Evolutionary conservation across 768 basidiomycete genomes (phyloP).

Genomic region (Astraeus odoratus): DNA sequence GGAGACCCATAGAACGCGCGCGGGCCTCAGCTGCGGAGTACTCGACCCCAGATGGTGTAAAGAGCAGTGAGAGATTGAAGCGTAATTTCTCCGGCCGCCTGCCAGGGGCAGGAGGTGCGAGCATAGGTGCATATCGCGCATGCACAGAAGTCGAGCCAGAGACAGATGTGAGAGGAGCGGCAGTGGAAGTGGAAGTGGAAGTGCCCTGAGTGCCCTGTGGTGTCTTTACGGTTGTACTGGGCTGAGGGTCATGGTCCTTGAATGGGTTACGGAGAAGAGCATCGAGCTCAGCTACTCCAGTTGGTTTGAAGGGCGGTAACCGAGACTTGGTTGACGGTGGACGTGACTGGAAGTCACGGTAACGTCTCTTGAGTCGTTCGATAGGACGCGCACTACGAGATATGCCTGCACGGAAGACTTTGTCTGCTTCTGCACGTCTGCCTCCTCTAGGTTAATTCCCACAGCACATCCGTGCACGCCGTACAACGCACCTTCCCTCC

Average conservation of each 20-base stretch:
- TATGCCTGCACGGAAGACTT: slow-evolving; percentile 77
- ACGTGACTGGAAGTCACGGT: slow-evolving; percentile 70
- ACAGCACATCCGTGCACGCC: slow-evolving; percentile 4
- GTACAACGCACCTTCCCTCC: slow-evolving; percentile 59
- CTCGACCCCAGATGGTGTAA: slow-evolving; percentile 72
- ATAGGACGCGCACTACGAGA: slow-evolving; percentile 73
- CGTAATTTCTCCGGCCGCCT: slow-evolving; percentile 67
- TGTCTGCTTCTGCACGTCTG: slow-evolving; percentile 74
- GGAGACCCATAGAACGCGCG: slow-evolving; percentile 72
- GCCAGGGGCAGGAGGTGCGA: slow-evolving; percentile 59
- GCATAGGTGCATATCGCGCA: slow-evolving; percentile 63
- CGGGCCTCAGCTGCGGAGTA: slow-evolving; percentile 83
- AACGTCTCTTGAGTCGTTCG: slow-evolving; percentile 75
- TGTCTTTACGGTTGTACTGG: slow-evolving; percentile 26
- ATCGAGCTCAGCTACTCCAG: slow-evolving; percentile 21
- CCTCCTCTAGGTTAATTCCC: slow-evolving; percentile 3
- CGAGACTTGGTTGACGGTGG: slow-evolving; percentile 24
- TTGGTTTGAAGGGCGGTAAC: slow-evolving; percentile 17
- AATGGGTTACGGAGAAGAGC: slow-evolving; percentile 30
- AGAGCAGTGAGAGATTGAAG: slow-evolving; percentile 63
- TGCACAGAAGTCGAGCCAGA: slow-evolving; percentile 29
- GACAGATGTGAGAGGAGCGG: slow-evolving; percentile 29
- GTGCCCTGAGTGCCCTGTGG: background rate
- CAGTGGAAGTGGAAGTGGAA: slow-evolving; percentile 12
- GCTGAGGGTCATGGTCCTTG: slow-evolving; percentile 27